phyloP scores from a whole-genome alignment of 768 basidiomycete species.

The Hygrophorus pudorinus region DNA sequence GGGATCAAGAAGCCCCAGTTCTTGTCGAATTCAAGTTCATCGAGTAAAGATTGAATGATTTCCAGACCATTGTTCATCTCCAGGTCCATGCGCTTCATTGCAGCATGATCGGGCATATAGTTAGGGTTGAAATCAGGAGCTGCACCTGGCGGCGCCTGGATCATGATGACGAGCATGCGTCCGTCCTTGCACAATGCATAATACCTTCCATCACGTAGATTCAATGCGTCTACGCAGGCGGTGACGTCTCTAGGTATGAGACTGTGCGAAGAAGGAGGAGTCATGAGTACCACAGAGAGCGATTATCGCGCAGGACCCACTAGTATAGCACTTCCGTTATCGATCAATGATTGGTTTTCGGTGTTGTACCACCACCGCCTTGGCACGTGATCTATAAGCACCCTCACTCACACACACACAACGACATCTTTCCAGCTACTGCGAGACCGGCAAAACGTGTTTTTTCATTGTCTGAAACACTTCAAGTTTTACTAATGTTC shows the following conservation, averaged over 20 bases:
- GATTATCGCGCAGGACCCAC: background rate
- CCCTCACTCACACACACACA: no score
- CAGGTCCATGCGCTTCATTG: background rate
- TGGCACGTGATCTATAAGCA: no score
- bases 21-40: slow-evolving; percentile 22
- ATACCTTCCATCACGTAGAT: background rate
- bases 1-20: slow-evolving; percentile 27
- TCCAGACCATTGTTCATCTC: background rate
- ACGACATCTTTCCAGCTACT: no score
- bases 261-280: background rate
- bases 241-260: background rate
- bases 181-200: slow-evolving; percentile 8
- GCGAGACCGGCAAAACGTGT: no score
- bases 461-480: no score
- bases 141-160: slow-evolving; percentile 1
- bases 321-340: background rate
- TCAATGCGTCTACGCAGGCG: background rate
- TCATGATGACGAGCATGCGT: slow-evolving; percentile 6
- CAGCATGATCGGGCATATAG: background rate
- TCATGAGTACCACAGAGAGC: background rate
- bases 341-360: no score
- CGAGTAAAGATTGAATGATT: slow-evolving; percentile 16
- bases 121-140: background rate
- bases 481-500: no score
- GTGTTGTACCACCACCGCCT: no score